phyloP scores from a whole-genome alignment of 495 filamentous ascomycete genomes.

The Monascus purpureus region DNA sequence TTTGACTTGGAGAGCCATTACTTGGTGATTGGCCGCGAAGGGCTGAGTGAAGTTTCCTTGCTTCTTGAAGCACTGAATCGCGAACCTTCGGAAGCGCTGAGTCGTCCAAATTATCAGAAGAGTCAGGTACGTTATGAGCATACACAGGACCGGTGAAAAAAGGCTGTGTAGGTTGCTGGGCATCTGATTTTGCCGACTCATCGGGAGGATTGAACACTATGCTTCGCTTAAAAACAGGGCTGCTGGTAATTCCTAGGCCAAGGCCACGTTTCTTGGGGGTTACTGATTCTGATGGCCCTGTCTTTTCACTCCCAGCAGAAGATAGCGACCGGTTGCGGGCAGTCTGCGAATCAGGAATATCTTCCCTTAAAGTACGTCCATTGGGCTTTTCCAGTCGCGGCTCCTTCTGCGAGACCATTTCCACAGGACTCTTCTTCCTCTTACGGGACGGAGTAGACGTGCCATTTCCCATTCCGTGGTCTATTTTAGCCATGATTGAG shows the following conservation, averaged over 20 bases:
- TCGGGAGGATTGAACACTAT: slow-evolving; percentile 2
- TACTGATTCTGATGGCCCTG: too few species aligned
- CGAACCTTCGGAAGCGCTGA: background rate
- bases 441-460: slow-evolving; percentile 7
- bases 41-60: slow-evolving; percentile 9
- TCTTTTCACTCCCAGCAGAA: too few species aligned
- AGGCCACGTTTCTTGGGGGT: slow-evolving; percentile 8
- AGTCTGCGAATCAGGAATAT: slow-evolving; percentile 9
- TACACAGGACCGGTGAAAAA: background rate
- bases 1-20: too few species aligned
- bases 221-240: slow-evolving; percentile 9
- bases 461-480: background rate
- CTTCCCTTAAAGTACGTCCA: background rate
- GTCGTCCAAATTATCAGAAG: too few species aligned
- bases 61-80: slow-evolving; percentile 1
- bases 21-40: slow-evolving; percentile 6
- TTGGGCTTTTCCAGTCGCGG: slow-evolving; percentile 9
- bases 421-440: slow-evolving; percentile 14
- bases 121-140: background rate
- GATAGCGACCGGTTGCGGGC: slow-evolving; percentile 10
- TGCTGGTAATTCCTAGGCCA: slow-evolving; percentile 19
- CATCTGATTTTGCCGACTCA: slow-evolving; percentile 2
- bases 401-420: slow-evolving; percentile 12
- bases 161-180: background rate
- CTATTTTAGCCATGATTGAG: background rate